phyloP scores from a whole-genome alignment of 352 stramenopile genomes.

The Phytophthora megakarya region DNA sequence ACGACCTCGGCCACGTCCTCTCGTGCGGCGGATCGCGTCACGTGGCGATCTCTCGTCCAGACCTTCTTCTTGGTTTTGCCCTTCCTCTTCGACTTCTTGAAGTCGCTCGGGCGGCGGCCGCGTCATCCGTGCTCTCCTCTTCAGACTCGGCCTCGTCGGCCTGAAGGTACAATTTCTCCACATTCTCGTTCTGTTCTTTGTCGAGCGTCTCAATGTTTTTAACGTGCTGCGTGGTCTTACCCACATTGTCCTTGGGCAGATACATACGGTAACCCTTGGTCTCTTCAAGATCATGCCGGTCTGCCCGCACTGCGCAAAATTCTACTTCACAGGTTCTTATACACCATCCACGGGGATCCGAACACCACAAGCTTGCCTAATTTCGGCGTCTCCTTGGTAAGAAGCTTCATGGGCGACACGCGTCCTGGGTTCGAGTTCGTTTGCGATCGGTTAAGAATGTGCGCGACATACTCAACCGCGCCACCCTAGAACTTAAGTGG shows the following conservation, averaged over 20 bases:
- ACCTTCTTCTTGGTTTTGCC: too few relatives aligned
- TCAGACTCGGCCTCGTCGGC: too few relatives aligned
- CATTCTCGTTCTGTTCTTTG: not conserved
- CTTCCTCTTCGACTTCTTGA: too few relatives aligned
- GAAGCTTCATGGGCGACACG: constrained; percentile 7
- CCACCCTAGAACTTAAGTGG: constrained; percentile 28
- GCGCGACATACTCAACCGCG: constrained; percentile 25
- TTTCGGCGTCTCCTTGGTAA: not conserved
- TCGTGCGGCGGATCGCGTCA: too few relatives aligned
- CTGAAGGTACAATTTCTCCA: not conserved
- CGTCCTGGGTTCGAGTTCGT: constrained; percentile 14
- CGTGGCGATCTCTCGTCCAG: too few relatives aligned
- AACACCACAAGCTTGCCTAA: constrained; percentile 14
- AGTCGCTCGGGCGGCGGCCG: too few relatives aligned
- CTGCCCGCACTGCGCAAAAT: not conserved
- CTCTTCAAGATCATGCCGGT: constrained; percentile 11
- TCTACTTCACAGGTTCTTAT: not conserved
- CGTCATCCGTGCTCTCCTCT: too few relatives aligned
- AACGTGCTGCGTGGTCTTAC: constrained; percentile 12
- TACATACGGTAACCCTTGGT: constrained; percentile 25
- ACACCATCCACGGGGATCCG: constrained; percentile 4
- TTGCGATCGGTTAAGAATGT: constrained; percentile 33
- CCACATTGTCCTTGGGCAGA: constrained; percentile 9
- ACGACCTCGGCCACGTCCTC: too few relatives aligned
- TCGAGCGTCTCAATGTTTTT: not conserved